Base-by-base conservation (phyloP, 495 filamentous ascomycete species). In the Neurospora pannonica region DNA sequence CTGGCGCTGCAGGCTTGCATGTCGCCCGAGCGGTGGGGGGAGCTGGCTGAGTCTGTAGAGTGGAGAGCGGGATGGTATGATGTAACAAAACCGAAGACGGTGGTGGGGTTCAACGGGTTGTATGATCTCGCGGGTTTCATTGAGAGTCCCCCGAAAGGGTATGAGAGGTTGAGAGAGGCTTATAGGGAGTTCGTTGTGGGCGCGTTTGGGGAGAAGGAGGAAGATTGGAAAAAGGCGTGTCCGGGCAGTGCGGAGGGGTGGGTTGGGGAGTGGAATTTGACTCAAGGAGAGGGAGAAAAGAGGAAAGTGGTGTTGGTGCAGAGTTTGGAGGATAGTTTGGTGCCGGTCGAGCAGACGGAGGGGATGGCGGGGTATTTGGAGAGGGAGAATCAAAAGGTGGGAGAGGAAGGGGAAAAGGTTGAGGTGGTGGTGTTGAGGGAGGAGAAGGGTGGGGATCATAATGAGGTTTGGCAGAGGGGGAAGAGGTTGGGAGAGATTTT, bases 1-100 rank as follows among this genome's bases (percentile, higher is more conserved):
- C 81, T 97, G 15, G 90, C 90, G 1, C 89, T 93, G 75, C 92
- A 96, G 81, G 76, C 88, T 2, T 85, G 89, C 13, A 90, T 91
- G 88, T 77, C 81, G 19, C 76, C 82, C 0, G 71, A 76, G 1
- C 42, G 78, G 5, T 79, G 79, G 77, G 74, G 79, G 77, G 74
- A 73, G 2, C 40, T 42, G 40, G 17, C 5, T 19, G 5, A 1
- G 13, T 5, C 39, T 40, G 39, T 5, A 40, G 1, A 15, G 38
- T 39, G 38, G 38, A 4, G 70, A 54, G 8, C 7, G 2, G 2
- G 28, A 39, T 73, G 15, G 71, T 34, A 40, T 36, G 11, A 7
- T 2, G 46, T 31, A 9, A 2, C 17, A 1, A 78, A 81, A 60
- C 77, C 82, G 7, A 19, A 74, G 48, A 60, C 72, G 75, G 72